Percentiles rank a stretch among this genome's conserved stretches.
Conservation (phyloP, 2,329 filamentous ascomycete species). For the Ophiostoma pallidulum region DNA sequence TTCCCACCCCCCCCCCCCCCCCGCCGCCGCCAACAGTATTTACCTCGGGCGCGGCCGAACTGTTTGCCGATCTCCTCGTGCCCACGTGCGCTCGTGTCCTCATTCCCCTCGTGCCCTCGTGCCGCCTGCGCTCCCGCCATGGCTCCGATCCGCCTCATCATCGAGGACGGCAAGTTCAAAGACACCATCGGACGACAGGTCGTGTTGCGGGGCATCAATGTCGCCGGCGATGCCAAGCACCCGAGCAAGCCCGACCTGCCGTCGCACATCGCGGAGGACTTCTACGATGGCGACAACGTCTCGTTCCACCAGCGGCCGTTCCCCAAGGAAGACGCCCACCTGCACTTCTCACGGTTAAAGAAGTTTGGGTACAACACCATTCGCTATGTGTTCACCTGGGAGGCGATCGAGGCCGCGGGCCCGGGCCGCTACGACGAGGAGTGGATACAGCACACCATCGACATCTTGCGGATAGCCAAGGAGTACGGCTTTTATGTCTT, state of each 20-base stretch:
- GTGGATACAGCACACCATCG: constrained; percentile 86
- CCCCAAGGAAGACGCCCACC: constrained; percentile 67
- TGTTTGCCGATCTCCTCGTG: background rate
- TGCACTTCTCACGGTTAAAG: constrained; percentile 77
- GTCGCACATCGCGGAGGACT: constrained; percentile 66
- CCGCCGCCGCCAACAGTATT: no score
- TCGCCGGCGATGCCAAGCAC: constrained; percentile 83
- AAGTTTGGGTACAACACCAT: constrained; percentile 95
- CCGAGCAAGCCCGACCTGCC: constrained; percentile 73
- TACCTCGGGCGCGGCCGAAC: no score
- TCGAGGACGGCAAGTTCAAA: constrained; percentile 78
- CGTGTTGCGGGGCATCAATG: constrained; percentile 85
- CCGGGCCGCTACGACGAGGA: constrained; percentile 89
- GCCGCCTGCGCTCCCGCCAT: constrained; percentile 48
- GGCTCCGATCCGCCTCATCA: constrained; percentile 65
- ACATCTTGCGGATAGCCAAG: constrained; percentile 73
- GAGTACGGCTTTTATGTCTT: constrained; percentile 92
- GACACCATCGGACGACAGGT: constrained; percentile 77
- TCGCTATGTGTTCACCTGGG: constrained; percentile 96
- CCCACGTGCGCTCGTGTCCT: background rate
- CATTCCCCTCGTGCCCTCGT: background rate
- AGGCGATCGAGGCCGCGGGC: constrained; percentile 89
- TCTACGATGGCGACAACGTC: constrained; percentile 88
- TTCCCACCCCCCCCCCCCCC: no score
- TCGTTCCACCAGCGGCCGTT: constrained; percentile 86